Conservation (phyloP, 192 early-diverging fungal genomes). For the Backusella macrospora region DNA sequence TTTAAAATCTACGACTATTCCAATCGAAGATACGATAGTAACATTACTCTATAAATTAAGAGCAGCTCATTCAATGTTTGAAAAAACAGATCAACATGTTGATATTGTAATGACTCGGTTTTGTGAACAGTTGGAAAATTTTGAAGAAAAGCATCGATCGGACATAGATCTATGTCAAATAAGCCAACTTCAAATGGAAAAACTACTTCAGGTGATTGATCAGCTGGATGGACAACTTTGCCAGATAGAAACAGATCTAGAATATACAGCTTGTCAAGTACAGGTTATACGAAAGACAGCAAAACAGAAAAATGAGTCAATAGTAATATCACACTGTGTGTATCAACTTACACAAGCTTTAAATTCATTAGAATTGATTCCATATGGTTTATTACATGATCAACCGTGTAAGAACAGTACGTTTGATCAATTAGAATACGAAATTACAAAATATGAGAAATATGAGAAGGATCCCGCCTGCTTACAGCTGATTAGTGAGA, state of each 20-base stretch:
- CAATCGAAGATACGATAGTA: slow-evolving; percentile 34
- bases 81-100: slow-evolving; percentile 40
- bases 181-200: slow-evolving; percentile 27
- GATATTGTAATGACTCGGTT: slow-evolving; percentile 33
- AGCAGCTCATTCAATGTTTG: slow-evolving; percentile 50
- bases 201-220: slow-evolving; percentile 33
- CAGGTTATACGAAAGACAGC: slow-evolving; percentile 12
- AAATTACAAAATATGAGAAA: background rate
- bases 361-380: slow-evolving; percentile 11
- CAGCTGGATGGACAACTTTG: slow-evolving; percentile 24
- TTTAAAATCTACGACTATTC: slow-evolving; percentile 21
- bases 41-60: slow-evolving; percentile 46
- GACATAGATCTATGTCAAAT: slow-evolving; percentile 21
- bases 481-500: background rate
- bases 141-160: slow-evolving; percentile 26
- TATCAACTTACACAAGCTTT: background rate
- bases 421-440: background rate
- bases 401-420: background rate
- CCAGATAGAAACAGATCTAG: slow-evolving; percentile 27
- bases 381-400: background rate
- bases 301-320: background rate
- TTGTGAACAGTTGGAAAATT: slow-evolving; percentile 28
- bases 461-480: background rate
- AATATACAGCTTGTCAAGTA: slow-evolving; percentile 17
- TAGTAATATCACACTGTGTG: slow-evolving; percentile 7